These are phyloP conservation scores for Vicia sativa DNA, from an alignment of 306 rosid species.

Conservation along the genomic window DNA sequence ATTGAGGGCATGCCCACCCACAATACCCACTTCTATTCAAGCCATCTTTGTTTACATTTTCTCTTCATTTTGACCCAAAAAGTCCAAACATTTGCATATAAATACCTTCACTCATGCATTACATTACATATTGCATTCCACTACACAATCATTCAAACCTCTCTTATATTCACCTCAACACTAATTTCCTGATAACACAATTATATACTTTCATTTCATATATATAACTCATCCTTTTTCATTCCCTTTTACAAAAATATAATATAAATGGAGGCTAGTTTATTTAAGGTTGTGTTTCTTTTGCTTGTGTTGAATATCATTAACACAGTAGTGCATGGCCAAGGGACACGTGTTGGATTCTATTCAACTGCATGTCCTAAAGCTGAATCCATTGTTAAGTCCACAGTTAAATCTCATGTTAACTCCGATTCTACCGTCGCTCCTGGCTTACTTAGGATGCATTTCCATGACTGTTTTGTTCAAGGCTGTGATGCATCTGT, in stretches of 20 bases:
- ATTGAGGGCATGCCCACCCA: too few species aligned
- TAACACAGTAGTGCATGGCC: slow-evolving; percentile 30
- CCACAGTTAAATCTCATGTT: slow-evolving; percentile 44
- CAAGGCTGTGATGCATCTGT: slow-evolving; percentile 57
- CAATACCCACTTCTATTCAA: neutral
- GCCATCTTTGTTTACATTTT: neutral
- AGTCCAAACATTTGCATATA: neutral
- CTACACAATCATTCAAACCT: neutral
- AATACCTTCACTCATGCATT: neutral
- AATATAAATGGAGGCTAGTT: neutral
- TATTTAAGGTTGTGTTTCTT: neutral
- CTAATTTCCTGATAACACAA: neutral
- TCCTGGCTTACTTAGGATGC: slow-evolving; percentile 50
- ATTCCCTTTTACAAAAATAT: neutral
- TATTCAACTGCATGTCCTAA: slow-evolving; percentile 39
- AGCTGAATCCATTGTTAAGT: slow-evolving; percentile 51
- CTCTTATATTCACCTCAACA: neutral
- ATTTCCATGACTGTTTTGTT: slow-evolving; percentile 59
- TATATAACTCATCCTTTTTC: neutral
- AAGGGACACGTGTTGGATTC: slow-evolving; percentile 47
- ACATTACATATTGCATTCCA: neutral
- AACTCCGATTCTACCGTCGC: slow-evolving; percentile 41
- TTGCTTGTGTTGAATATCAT: slow-evolving; percentile 21
- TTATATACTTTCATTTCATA: neutral
- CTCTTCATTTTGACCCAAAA: neutral